Evolutionary conservation across 331 rosid genomes (phyloP).

Genomic region (Arachis monticola): DNA sequence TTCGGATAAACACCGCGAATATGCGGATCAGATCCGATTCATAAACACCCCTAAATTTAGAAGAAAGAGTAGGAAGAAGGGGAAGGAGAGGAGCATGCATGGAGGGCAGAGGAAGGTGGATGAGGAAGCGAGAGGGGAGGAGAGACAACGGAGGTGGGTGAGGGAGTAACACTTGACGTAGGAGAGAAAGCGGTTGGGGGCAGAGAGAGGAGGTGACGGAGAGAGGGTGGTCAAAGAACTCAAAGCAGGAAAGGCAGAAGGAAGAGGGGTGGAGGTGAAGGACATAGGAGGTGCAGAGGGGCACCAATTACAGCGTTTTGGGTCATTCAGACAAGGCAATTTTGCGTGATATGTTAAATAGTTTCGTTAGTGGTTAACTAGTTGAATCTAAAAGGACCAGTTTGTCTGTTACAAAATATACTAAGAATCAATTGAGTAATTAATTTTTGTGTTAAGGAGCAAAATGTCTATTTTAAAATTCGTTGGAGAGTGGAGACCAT

Average conservation of each 20-base stretch:
- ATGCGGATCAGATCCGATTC: too few relatives aligned
- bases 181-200: conserved; percentile 40
- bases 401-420: too few relatives aligned
- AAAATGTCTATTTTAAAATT: too few relatives aligned
- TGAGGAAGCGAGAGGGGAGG: conserved; percentile 41
- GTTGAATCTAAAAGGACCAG: too few relatives aligned
- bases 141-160: conserved; percentile 48
- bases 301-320: too few relatives aligned
- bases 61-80: conserved; percentile 58
- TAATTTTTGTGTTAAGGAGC: too few relatives aligned
- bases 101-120: conserved; percentile 68
- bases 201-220: conserved; percentile 42
- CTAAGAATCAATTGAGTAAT: too few relatives aligned
- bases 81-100: conserved; percentile 61
- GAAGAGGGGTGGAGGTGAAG: conserved; percentile 71
- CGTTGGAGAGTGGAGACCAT: too few relatives aligned
- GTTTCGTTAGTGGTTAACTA: too few relatives aligned
- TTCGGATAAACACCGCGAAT: too few relatives aligned
- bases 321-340: too few relatives aligned
- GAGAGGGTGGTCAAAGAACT: conserved; percentile 53
- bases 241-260: conserved; percentile 81
- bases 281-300: conserved; percentile 79
- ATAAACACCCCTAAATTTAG: conserved; percentile 8
- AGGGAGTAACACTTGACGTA: conserved; percentile 56
- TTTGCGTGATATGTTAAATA: too few relatives aligned